Evolutionary conservation across 192 early-diverging fungal species (phyloP).

Genomic region (Backusella macrospora): DNA sequence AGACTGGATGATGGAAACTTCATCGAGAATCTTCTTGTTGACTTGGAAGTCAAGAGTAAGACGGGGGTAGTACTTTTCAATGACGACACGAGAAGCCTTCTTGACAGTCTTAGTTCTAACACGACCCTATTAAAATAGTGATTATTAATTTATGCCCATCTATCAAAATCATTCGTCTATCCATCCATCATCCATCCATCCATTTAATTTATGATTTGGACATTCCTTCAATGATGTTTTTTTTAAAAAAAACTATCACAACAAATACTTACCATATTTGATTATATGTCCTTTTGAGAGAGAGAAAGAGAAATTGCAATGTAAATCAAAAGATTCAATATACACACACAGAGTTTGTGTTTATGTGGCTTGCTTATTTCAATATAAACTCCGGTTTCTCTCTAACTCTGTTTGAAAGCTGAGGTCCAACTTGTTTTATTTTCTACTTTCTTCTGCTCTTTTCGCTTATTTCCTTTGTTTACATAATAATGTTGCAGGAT

Average conservation of each 20-base stretch:
- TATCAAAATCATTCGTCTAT: conserved; percentile 10
- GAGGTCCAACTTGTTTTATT: neutral
- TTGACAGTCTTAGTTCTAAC: conserved; percentile 99
- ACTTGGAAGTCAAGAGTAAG: conserved; percentile 99
- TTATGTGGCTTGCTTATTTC: neutral
- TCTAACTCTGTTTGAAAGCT: no score
- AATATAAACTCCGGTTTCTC: no score
- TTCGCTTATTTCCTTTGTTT: neutral
- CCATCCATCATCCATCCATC: neutral
- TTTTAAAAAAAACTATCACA: neutral
- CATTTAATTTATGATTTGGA: neutral
- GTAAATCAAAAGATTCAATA: neutral
- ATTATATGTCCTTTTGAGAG: conserved; percentile 21
- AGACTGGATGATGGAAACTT: conserved; percentile 96
- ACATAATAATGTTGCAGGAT: conserved; percentile 13
- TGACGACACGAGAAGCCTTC: conserved; percentile 99
- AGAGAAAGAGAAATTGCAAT: neutral
- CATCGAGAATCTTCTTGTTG: conserved; percentile 99
- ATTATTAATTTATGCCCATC: conserved; percentile 27
- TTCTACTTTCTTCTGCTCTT: neutral
- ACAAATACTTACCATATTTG: conserved; percentile 20
- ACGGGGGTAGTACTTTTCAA: conserved; percentile 99
- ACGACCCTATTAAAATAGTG: conserved; percentile 69
- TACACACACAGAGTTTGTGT: neutral
- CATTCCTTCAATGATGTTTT: neutral